These are phyloP conservation scores for Amniculicola lignicola DNA, from an alignment of 495 filamentous ascomycete species.

Conservation along the genomic window DNA sequence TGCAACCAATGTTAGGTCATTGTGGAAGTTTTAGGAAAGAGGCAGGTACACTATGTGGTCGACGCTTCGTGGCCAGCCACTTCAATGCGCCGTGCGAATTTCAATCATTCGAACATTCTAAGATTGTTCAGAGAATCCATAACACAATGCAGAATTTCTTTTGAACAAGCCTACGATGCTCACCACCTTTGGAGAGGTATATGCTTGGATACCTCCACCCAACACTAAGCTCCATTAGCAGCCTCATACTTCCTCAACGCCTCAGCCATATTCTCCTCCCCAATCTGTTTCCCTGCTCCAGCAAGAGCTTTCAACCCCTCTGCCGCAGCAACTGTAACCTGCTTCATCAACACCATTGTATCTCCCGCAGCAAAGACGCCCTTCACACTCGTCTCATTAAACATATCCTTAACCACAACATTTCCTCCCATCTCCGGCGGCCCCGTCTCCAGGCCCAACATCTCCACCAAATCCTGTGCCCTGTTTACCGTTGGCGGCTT, in stretches of 20 bases:
- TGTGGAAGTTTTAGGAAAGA: too few relatives aligned
- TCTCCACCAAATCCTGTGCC: conserved; percentile 24
- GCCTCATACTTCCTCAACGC: conserved; percentile 47
- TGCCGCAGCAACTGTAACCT: conserved; percentile 26
- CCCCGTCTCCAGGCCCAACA: conserved; percentile 22
- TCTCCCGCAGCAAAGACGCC: conserved; percentile 31
- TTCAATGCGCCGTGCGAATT: too few relatives aligned
- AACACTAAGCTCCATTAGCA: too few relatives aligned
- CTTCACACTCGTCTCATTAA: conserved; percentile 27
- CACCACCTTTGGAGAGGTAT: too few relatives aligned
- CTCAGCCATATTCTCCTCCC: conserved; percentile 63
- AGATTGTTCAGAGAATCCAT: too few relatives aligned
- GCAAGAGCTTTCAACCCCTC: conserved; percentile 33
- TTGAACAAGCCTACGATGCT: too few relatives aligned
- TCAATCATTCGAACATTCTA: too few relatives aligned
- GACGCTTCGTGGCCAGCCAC: too few relatives aligned
- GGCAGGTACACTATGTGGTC: too few relatives aligned
- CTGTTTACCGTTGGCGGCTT: conserved; percentile 18
- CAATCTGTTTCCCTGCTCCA: conserved; percentile 73
- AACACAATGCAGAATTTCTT: too few relatives aligned
- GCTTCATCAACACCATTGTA: conserved; percentile 26
- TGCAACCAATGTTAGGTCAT: too few relatives aligned
- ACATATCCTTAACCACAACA: conserved; percentile 20
- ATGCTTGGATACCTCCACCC: too few relatives aligned
- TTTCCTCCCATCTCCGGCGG: conserved; percentile 17